Conservation (phyloP, 495 filamentous ascomycete genomes). For the Penicillium diatomitis region DNA sequence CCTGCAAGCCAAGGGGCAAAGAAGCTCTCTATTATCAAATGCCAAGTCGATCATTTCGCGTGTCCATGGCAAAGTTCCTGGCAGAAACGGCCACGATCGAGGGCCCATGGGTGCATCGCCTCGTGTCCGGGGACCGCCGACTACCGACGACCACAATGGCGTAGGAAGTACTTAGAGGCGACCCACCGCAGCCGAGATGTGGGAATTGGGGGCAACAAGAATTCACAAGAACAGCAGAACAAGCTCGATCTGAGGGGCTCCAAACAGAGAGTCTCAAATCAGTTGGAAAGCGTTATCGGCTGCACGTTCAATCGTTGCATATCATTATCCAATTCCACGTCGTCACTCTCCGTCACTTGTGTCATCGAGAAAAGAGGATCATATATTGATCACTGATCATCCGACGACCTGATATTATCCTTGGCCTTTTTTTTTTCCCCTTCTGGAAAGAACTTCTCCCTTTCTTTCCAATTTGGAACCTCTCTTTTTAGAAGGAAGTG, state of each 20-base stretch:
- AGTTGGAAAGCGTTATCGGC: no score
- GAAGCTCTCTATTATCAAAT: not conserved
- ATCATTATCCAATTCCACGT: no score
- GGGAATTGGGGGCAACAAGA: not conserved
- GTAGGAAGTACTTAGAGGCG: not conserved
- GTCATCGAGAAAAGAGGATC: not conserved
- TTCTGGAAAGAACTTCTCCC: not conserved
- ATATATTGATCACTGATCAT: not conserved
- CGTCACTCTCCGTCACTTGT: no score
- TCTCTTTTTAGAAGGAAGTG: no score
- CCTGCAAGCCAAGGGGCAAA: not conserved
- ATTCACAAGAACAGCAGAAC: not conserved
- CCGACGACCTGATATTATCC: not conserved
- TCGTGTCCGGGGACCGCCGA: not conserved
- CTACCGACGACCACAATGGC: not conserved
- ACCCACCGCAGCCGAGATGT: not conserved
- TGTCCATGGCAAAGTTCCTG: not conserved
- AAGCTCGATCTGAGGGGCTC: not conserved
- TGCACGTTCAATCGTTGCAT: no score
- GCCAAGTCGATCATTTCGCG: not conserved
- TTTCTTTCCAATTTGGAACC: no score
- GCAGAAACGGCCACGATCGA: not conserved
- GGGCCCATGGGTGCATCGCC: not conserved
- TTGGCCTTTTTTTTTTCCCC: not conserved
- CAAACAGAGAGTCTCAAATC: no score